Conservation (phyloP, 129 eudicot species). For the Helichrysum umbraculigerum region DNA sequence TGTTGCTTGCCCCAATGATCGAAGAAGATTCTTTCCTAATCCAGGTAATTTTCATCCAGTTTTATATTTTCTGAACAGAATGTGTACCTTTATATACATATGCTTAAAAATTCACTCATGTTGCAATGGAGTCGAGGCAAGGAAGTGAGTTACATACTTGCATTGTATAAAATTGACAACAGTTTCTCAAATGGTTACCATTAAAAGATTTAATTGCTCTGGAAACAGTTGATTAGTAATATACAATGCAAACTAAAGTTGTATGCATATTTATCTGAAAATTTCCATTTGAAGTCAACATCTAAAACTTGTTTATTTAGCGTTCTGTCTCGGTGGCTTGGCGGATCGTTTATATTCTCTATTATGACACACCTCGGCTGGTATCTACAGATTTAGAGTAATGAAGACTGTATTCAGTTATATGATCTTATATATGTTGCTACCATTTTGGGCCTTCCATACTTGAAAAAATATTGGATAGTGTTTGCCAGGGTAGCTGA, state of each 20-base stretch:
- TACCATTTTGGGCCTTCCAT: not conserved
- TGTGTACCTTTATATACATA: not conserved
- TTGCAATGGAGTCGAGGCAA: not conserved
- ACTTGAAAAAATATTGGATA: not conserved
- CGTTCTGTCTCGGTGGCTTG: not conserved
- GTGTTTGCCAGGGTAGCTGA: not conserved
- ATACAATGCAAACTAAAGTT: not conserved
- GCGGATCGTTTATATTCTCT: not conserved
- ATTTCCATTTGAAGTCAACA: not conserved
- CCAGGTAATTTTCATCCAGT: slow-evolving; percentile 52
- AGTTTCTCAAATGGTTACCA: not conserved
- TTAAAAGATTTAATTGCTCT: too few species aligned
- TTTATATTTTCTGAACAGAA: not conserved
- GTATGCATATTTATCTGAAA: not conserved
- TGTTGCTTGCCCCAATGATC: slow-evolving; percentile 83
- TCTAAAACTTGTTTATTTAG: too few species aligned
- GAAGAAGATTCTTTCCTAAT: slow-evolving; percentile 87
- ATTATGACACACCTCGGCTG: not conserved
- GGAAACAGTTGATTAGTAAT: not conserved
- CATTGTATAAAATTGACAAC: not conserved
- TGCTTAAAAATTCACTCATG: not conserved
- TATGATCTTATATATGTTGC: not conserved
- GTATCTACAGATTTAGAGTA: not conserved
- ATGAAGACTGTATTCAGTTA: not conserved
- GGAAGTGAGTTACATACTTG: not conserved